Percentiles rank a stretch among this genome's conserved stretches.
Conservation (phyloP, 2,329 filamentous ascomycete species). For the Ustilaginoidea virens region DNA sequence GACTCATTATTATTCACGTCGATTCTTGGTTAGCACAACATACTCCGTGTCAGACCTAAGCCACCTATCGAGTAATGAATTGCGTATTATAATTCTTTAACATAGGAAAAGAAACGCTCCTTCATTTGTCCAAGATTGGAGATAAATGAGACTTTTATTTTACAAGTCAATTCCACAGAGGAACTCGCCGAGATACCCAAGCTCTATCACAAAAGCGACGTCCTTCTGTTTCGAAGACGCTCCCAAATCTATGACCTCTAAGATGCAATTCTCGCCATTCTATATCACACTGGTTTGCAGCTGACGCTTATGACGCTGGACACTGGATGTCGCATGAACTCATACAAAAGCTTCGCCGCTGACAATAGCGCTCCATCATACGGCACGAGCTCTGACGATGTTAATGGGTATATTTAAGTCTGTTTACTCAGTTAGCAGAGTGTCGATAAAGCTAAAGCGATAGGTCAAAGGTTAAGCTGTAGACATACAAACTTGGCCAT, state of each 20-base stretch:
- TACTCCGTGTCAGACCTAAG: too few relatives aligned
- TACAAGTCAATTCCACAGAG: conserved; percentile 23
- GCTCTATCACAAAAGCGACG: conserved; percentile 19
- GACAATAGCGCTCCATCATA: conserved; percentile 19
- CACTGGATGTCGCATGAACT: conserved; percentile 11
- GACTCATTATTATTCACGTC: too few relatives aligned
- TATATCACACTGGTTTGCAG: conserved; percentile 19
- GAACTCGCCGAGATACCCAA: conserved; percentile 17
- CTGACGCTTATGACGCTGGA: conserved; percentile 11
- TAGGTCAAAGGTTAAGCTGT: not conserved
- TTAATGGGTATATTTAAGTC: conserved; percentile 22
- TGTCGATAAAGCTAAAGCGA: too few relatives aligned
- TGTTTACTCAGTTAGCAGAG: too few relatives aligned
- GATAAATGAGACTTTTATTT: conserved; percentile 28
- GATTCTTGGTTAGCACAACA: too few relatives aligned
- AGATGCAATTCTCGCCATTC: conserved; percentile 21
- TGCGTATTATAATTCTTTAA: conserved; percentile 5
- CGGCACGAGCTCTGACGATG: conserved; percentile 20
- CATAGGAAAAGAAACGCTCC: conserved; percentile 12
- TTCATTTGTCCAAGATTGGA: conserved; percentile 18
- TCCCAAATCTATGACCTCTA: conserved; percentile 26
- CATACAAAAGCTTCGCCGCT: conserved; percentile 13
- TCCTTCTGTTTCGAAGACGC: conserved; percentile 15
- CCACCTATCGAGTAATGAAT: conserved; percentile 12
- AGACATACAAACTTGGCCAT: conserved; percentile 75